Percentiles rank a stretch among this genome's conserved stretches.
Conservation (phyloP, 176 grass and related monocot species). For the Panicum miliaceum region DNA sequence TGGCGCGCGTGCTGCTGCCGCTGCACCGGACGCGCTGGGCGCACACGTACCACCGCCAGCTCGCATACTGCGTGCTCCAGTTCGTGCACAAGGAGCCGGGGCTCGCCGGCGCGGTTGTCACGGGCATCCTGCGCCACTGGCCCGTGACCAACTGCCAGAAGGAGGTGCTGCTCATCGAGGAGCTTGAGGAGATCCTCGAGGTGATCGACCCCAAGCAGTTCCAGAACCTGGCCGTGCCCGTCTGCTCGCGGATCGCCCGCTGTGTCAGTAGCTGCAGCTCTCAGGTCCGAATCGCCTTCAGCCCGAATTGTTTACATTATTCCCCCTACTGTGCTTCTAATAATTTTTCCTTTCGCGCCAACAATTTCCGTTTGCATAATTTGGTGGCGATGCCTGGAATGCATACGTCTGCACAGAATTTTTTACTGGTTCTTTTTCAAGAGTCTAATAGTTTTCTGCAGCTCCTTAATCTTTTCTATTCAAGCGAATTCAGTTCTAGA, state of each 20-base stretch:
- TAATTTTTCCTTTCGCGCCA: background rate
- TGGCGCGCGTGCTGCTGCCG: slow-evolving; percentile 74
- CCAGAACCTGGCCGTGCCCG: slow-evolving; percentile 54
- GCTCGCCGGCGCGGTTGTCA: slow-evolving; percentile 52
- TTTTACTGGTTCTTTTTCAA: background rate
- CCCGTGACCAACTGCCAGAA: slow-evolving; percentile 81
- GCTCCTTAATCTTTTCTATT: background rate
- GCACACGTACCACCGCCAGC: slow-evolving; percentile 71
- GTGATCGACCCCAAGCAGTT: slow-evolving; percentile 44
- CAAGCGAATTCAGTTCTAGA: slow-evolving; percentile 6
- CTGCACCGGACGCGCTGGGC: slow-evolving; percentile 65
- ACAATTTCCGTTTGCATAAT: background rate
- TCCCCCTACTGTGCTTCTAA: background rate
- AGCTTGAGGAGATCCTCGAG: slow-evolving; percentile 78
- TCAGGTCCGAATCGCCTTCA: slow-evolving; percentile 45
- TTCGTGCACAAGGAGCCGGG: slow-evolving; percentile 67
- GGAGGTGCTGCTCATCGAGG: slow-evolving; percentile 84
- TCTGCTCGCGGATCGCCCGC: slow-evolving; percentile 69
- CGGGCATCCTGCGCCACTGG: slow-evolving; percentile 63
- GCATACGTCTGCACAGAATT: background rate
- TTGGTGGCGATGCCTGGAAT: background rate
- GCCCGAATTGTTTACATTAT: background rate
- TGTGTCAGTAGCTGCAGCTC: slow-evolving; percentile 74
- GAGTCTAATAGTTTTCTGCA: background rate
- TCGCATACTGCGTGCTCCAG: slow-evolving; percentile 78